Evolutionary conservation across 2,329 filamentous ascomycete genomes (phyloP), one percentile per base, ranked within the genome.

Genomic region (Sphaerulina populicola): DNA sequence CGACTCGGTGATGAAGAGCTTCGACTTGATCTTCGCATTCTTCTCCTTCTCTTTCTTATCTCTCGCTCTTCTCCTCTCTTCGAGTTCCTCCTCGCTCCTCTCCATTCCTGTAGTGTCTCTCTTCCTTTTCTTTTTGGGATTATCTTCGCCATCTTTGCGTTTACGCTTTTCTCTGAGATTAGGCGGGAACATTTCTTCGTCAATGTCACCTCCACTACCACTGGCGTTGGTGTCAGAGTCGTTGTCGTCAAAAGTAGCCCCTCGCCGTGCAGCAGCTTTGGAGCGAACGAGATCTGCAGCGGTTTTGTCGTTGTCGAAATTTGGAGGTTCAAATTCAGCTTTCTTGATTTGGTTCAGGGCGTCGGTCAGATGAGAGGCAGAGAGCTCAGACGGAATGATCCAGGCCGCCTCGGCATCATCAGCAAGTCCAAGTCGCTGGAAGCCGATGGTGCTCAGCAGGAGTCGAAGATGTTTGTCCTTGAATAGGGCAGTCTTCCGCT

Each of bases 381-480:
- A 77, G 10, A 91, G 61, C 0, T 74, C 70, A 1, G 80, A 76
- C 0, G 89, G 86, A 37, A 97, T 76, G 39, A 86, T 72, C 93
- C 93, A 97, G 0, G 76, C 73, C 1, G 86, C 83, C 52, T 91
- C 85, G 0, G 79, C 76, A 3, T 86, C 83, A 63, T 94, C 87
- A 38, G 88, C 83, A 35, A 72, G 67, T 30, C 79, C 80, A 6
- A 80, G 64, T 45, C 83, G 77, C 61, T 85, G 76, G 55, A 94
- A 79, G 0, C 86, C 86, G 14, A 85, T 75, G 0, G 93, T 75
- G 1, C 76, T 83, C 78, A 97, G 85, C 3, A 98, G 77, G 1
- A 97, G 80, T 31, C 90, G 85, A 2, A 97, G 77, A 62, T 91
- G 84, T 8, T 86, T 83, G 68, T 97, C 94, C 65, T 88, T 94